Evolutionary conservation across 2,329 filamentous ascomycete species (phyloP).

Genomic region (Sporothrix dimorphospora): DNA sequence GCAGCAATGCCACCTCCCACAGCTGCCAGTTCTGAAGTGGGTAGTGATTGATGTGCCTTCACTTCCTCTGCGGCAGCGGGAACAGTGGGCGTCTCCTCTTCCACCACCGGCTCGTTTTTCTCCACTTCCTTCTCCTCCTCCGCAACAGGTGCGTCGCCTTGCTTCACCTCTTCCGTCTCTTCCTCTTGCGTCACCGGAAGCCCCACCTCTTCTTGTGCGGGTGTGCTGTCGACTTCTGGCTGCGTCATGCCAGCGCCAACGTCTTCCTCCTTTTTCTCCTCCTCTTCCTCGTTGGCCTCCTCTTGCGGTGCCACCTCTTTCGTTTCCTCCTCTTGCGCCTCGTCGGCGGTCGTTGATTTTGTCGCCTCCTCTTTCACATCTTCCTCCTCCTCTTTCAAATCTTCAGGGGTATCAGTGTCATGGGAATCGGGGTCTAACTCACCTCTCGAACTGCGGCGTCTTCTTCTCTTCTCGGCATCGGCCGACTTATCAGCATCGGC

Average conservation of each 20-base stretch:
- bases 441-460: slow-evolving; percentile 20
- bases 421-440: slow-evolving; percentile 16
- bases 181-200: not conserved
- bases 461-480: slow-evolving; percentile 19
- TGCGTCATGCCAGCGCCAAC: not conserved
- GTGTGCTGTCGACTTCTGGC: not conserved
- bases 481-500: slow-evolving; percentile 2
- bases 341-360: not conserved
- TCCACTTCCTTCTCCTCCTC: not conserved
- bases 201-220: not conserved
- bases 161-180: not conserved
- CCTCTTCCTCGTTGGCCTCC: slow-evolving; percentile 7
- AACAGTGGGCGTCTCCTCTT: not conserved
- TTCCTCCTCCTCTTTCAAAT: slow-evolving; percentile 6
- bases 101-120: not conserved
- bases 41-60: not conserved
- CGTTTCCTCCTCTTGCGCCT: not conserved
- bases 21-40: not conserved
- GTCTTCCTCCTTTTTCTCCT: not conserved
- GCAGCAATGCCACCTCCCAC: slow-evolving; percentile 4
- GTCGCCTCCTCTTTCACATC: slow-evolving; percentile 5
- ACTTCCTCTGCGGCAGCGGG: not conserved
- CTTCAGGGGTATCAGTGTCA: slow-evolving; percentile 9
- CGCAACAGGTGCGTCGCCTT: not conserved
- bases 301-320: not conserved